Base-by-base conservation (phyloP, 148 eudicot species). In the Agrostemma githago region DNA sequence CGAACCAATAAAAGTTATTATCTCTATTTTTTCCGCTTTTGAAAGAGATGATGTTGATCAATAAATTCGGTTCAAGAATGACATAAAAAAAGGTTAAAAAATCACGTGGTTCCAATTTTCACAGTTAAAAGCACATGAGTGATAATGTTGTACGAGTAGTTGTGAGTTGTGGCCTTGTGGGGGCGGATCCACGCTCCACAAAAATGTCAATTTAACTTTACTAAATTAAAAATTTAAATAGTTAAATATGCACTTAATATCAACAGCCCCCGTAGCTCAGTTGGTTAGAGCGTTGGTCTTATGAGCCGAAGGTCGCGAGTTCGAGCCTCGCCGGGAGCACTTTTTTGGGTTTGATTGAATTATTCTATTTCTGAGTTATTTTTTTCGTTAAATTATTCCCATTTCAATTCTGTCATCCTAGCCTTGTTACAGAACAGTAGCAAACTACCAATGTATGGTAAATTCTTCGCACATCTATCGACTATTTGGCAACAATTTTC, bases 281-380 rank as follows among this genome's bases (percentile, higher is more conserved):
- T 91, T 91, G 98, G 98, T 93, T 91, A 93, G 97, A 91, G 97
- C 97, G 98, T 88, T 89, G 98, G 91, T 93, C 98, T 93, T 93
- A 93, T 89, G 98, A 93, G 98, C 97, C 96, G 97, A 88, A 93
- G 98, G 95, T 93, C 95, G 97, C 89, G 97, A 86, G 97, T 89
- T 92, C 90, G 94, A 89, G 89, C 90, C 97, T 89, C 90, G 92
- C 93, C 90, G 92, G 97, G 92, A 91, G 90, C 41, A 51, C 12
- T 51, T 51, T 70, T 70, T 51, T 11, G 2, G 26, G 2, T 2
- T 21, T 2, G 4, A 9, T 0, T 17, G 17, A 17, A 17, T 60
- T 21, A 21, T 21, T 21, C 1, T 0, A 34, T 9, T 21, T 62
- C 5, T 6, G 56, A 0, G 4, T 34, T 2, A 8, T 21, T 1